These are phyloP conservation scores for Asclepias syriaca DNA, from an alignment of 257 asterid genomes.

Conservation along the genomic window DNA sequence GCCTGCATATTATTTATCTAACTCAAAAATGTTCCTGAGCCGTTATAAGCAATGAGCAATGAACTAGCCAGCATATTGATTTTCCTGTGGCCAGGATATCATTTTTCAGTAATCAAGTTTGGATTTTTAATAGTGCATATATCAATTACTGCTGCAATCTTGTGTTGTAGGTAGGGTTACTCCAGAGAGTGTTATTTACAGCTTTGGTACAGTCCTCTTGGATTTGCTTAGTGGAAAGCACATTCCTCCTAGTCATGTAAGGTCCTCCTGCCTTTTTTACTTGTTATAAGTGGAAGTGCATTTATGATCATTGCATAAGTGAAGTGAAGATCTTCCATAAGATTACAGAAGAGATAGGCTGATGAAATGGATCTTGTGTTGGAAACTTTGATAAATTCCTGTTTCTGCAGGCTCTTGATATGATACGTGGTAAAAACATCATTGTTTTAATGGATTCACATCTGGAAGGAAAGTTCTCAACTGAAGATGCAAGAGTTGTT, in stretches of 20 bases:
- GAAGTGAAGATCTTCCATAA: neutral
- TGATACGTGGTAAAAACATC: conserved; percentile 87
- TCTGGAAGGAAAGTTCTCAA: conserved; percentile 81
- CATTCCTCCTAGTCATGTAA: conserved; percentile 87
- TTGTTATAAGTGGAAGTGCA: no score
- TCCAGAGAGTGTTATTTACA: conserved; percentile 83
- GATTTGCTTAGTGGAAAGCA: conserved; percentile 97
- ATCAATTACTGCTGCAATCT: neutral
- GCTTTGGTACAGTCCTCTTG: conserved; percentile 90
- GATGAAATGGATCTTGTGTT: neutral
- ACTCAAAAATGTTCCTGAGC: neutral
- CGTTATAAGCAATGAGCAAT: neutral
- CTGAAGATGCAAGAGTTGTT: conserved; percentile 75
- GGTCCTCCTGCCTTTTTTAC: neutral
- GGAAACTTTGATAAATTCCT: neutral
- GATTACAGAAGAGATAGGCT: neutral
- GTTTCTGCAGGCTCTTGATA: conserved; percentile 66
- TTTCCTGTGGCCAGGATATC: neutral
- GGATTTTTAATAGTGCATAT: neutral
- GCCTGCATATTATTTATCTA: neutral
- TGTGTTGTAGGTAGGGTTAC: conserved; percentile 74
- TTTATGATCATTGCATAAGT: no score
- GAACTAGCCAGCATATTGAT: neutral
- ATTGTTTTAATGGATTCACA: conserved; percentile 80
- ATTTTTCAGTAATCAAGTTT: neutral